Base-by-base conservation (phyloP, 371 early-diverging fungal genomes). In the Lichtheimia ornata region DNA sequence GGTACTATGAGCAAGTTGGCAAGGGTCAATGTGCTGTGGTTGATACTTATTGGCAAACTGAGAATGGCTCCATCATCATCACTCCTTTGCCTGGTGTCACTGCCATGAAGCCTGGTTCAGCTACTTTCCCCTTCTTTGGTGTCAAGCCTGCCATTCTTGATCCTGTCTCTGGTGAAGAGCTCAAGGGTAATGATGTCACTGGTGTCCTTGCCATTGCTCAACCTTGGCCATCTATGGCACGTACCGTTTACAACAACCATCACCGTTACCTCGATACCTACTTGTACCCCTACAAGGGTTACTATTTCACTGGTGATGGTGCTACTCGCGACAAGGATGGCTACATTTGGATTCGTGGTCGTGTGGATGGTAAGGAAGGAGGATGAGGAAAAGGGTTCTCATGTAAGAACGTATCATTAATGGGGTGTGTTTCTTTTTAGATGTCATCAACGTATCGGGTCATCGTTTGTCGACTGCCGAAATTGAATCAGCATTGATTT, bases 361-460 rank as follows among this genome's bases (percentile, higher is more conserved):
- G 95, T 65, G 94, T 95, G n/a, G 95, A 94, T 79, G 93, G 69
- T 72, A 67, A 64, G 67, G 44, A 22, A 20, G 2, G 11, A 43
- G 22, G 13, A 40, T 11, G 3, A 18, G 40, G 53, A 15, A 62
- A 27, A 44, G 25, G 41, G 13, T 5, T 22, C 2, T 22, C 22
- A 43, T 47, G 15, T 18, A 7, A 30, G 13, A 5, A n/a, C 35
- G 24, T 28, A 28, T 28, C 25, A 14, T 35, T 24, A 50, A 17
- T 40, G 14, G 30, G 3, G 27, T 3, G 12, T 2, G 15, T n/a
- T 35, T 22, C n/a, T n/a, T 50, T 15, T 24, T 69, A 51, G 74
- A 99, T 75, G 98, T 98, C 35, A 95, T 98, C 77, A 99, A 99
- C 79, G 97, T 99, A n/a, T 90, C 95, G 13, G 99, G 99, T 4